Evolutionary conservation across 768 basidiomycete genomes (phyloP).

Genomic region (Auriscalpium microsporum): DNA sequence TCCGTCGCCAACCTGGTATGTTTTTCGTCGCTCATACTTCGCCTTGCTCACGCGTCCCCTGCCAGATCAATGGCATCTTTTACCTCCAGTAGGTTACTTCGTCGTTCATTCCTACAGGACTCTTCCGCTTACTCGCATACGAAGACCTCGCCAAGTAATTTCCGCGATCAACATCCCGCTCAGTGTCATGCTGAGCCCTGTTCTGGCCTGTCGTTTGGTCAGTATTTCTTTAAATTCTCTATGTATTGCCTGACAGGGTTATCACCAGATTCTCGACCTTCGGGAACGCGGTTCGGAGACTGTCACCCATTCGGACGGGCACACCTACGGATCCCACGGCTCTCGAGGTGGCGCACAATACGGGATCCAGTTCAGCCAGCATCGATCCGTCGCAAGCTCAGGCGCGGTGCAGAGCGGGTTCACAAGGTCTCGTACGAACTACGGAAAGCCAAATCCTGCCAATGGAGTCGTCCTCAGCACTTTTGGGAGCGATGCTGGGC

Average conservation of each 20-base stretch:
- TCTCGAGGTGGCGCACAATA: conserved; percentile 8
- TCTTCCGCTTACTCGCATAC: not conserved
- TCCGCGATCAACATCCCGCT: conserved; percentile 80
- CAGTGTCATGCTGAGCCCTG: conserved; percentile 75
- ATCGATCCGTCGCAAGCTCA: conserved; percentile 10
- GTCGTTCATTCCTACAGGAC: conserved; percentile 4
- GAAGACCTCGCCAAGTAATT: conserved; percentile 71
- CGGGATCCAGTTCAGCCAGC: conserved; percentile 13
- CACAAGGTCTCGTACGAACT: conserved; percentile 5
- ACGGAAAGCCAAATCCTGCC: conserved; percentile 2
- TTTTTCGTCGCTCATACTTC: not conserved
- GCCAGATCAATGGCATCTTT: conserved; percentile 69
- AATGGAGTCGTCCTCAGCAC: conserved; percentile 13
- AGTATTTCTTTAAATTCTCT: conserved; percentile 10
- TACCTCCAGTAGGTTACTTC: conserved; percentile 63
- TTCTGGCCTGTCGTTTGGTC: conserved; percentile 73
- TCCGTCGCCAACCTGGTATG: conserved; percentile 73
- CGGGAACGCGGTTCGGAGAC: conserved; percentile 78
- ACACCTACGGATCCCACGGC: conserved; percentile 8
- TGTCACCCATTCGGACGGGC: conserved; percentile 49
- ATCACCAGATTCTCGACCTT: conserved; percentile 62
- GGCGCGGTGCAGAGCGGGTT: conserved; percentile 1
- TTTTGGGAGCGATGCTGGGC: conserved; percentile 8
- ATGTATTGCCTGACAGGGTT: not conserved
- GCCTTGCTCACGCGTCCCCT: not conserved